Conservation (phyloP, 257 asterid genomes). For the Rauvolfia tetraphylla region DNA sequence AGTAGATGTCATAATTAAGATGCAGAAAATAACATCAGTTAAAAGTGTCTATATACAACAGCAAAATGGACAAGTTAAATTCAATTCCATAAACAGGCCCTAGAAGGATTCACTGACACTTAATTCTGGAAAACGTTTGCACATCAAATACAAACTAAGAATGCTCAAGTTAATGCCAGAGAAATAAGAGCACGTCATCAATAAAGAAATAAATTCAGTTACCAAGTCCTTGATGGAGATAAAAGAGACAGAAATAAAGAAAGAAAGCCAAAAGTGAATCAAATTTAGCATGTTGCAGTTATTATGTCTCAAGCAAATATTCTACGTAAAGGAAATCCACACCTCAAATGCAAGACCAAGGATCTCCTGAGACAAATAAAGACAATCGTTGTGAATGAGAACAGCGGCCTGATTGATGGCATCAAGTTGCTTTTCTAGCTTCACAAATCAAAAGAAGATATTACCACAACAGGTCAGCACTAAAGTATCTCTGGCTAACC, state of each 20-base stretch:
- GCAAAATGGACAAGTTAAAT: not conserved
- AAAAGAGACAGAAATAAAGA: too few species aligned
- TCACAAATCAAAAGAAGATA: slow-evolving; percentile 31
- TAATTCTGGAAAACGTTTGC: not conserved
- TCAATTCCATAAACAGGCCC: not conserved
- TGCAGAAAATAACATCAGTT: not conserved
- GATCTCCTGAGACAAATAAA: slow-evolving; percentile 87
- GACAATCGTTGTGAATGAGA: slow-evolving; percentile 92
- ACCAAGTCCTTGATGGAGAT: not conserved
- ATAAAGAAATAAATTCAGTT: not conserved
- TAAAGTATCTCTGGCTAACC: not conserved
- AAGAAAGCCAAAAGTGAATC: not conserved
- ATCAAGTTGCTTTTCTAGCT: slow-evolving; percentile 93
- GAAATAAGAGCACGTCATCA: not conserved
- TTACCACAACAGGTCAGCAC: not conserved
- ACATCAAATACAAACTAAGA: not conserved
- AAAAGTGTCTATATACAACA: not conserved
- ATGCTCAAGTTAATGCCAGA: not conserved
- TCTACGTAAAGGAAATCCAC: not conserved
- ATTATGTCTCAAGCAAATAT: not conserved
- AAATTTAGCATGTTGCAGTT: not conserved
- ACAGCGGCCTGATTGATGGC: slow-evolving; percentile 86
- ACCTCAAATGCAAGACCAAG: slow-evolving; percentile 98
- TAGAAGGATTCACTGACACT: not conserved
- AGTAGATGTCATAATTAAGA: not conserved